phyloP scores from a whole-genome alignment of 2,329 filamentous ascomycete genomes.

The Metarhizium anisopliae region DNA sequence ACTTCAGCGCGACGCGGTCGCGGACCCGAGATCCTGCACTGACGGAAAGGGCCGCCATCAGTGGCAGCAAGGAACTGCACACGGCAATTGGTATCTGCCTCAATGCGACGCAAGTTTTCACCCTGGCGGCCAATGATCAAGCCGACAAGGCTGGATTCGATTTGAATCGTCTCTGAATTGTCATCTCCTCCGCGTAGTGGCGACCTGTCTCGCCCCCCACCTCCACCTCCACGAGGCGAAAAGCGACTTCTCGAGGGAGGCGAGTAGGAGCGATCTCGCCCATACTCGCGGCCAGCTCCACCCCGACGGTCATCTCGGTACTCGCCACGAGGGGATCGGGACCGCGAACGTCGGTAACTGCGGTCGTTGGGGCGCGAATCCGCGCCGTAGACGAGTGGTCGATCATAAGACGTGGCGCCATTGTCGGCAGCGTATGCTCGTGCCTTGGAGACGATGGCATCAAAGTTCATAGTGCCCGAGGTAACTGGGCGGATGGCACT shows the following conservation, averaged over 20 bases:
- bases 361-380: slow-evolving; percentile 29
- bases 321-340: slow-evolving; percentile 64
- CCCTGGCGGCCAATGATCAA: slow-evolving; percentile 86
- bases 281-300: slow-evolving; percentile 34
- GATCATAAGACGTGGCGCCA: slow-evolving; percentile 57
- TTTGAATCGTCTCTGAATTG: slow-evolving; percentile 72
- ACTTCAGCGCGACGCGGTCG: slow-evolving; percentile 65
- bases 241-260: slow-evolving; percentile 51
- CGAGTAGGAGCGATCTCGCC: slow-evolving; percentile 66
- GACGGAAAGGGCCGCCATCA: slow-evolving; percentile 64
- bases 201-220: slow-evolving; percentile 48
- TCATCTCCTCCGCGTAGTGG: slow-evolving; percentile 51
- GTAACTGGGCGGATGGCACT: slow-evolving; percentile 71
- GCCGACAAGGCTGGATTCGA: slow-evolving; percentile 79
- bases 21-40: slow-evolving; percentile 78
- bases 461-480: slow-evolving; percentile 74
- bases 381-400: slow-evolving; percentile 37
- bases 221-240: slow-evolving; percentile 46
- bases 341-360: slow-evolving; percentile 57
- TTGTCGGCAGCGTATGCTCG: slow-evolving; percentile 75
- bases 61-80: slow-evolving; percentile 81
- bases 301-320: slow-evolving; percentile 75
- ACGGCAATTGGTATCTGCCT: slow-evolving; percentile 70
- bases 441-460: slow-evolving; percentile 77
- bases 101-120: slow-evolving; percentile 79